A percentile compares a stretch with the other conserved stretches of the same genome.
Conservation (phyloP, 2,329 filamentous ascomycete genomes). For the Paecilomyces fulvus region DNA sequence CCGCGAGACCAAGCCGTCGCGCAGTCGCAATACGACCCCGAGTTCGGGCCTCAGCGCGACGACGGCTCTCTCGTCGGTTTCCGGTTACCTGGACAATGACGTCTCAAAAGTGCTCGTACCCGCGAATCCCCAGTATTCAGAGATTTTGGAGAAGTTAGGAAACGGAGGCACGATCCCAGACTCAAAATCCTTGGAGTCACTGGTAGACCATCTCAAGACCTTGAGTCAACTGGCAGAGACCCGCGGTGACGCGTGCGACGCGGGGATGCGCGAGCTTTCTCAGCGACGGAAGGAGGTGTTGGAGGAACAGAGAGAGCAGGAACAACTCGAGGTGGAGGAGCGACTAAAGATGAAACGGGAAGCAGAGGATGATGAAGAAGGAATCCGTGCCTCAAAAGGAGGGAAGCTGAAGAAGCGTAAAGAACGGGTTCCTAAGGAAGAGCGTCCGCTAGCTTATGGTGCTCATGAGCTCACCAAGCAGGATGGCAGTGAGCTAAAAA, state of each 20-base stretch:
- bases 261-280: conserved; percentile 51
- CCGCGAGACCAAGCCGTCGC: conserved; percentile 45
- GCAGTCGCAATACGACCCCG: conserved; percentile 57
- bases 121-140: conserved; percentile 45
- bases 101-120: conserved; percentile 40
- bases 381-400: conserved; percentile 41
- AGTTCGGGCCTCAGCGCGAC: conserved; percentile 45
- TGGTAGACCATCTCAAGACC: conserved; percentile 47
- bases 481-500: conserved; percentile 48
- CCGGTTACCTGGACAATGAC: conserved; percentile 49
- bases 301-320: conserved; percentile 43
- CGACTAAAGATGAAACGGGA: conserved; percentile 39
- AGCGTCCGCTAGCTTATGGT: conserved; percentile 51
- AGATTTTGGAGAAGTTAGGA: conserved; percentile 49
- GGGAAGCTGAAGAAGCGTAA: conserved; percentile 73
- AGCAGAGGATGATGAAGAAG: conserved; percentile 37
- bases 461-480: conserved; percentile 57
- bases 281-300: conserved; percentile 49
- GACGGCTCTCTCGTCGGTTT: conserved; percentile 22
- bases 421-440: conserved; percentile 56
- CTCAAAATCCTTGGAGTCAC: conserved; percentile 39
- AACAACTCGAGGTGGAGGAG: conserved; percentile 41
- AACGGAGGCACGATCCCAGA: conserved; percentile 41
- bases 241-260: conserved; percentile 51
- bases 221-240: conserved; percentile 51